These are phyloP conservation scores for Acer negundo DNA, from an alignment of 345 rosid species.

Conservation along the genomic window DNA sequence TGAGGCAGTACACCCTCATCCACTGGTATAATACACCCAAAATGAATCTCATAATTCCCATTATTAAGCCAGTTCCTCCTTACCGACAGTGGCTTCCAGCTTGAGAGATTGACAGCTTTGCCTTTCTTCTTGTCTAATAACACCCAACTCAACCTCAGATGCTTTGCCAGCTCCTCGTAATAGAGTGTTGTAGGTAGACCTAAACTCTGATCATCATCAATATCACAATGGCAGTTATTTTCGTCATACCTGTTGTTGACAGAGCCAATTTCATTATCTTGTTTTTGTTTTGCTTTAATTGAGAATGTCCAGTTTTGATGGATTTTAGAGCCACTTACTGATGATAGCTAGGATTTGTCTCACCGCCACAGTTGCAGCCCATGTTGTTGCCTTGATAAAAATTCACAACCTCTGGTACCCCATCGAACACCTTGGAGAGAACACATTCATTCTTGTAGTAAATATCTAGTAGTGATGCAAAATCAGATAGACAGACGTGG, in stretches of 20 bases:
- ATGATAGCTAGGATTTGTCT: background rate
- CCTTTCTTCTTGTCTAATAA: conserved; percentile 40
- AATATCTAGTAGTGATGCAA: conserved; percentile 38
- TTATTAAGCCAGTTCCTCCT: conserved; percentile 27
- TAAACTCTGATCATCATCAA: background rate
- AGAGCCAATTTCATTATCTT: background rate
- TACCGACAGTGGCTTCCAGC: conserved; percentile 34
- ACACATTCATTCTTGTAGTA: conserved; percentile 30
- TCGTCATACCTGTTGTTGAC: background rate
- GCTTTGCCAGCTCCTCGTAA: conserved; percentile 14
- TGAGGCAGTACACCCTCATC: conserved; percentile 19
- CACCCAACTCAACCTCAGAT: conserved; percentile 40
- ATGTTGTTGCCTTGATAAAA: background rate
- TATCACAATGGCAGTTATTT: background rate
- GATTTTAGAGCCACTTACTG: conserved; percentile 24
- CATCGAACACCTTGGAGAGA: conserved; percentile 27
- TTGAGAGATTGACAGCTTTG: conserved; percentile 35
- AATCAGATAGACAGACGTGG: conserved; percentile 21
- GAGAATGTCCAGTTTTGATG: conserved; percentile 24
- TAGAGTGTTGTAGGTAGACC: background rate
- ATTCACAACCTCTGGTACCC: conserved; percentile 23
- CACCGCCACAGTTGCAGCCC: background rate
- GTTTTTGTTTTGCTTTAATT: conserved; percentile 5
- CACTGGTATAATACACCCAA: conserved; percentile 36
- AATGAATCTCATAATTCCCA: conserved; percentile 22